Base-by-base conservation (phyloP, 768 basidiomycete genomes). In the Suillus tomentosus region DNA sequence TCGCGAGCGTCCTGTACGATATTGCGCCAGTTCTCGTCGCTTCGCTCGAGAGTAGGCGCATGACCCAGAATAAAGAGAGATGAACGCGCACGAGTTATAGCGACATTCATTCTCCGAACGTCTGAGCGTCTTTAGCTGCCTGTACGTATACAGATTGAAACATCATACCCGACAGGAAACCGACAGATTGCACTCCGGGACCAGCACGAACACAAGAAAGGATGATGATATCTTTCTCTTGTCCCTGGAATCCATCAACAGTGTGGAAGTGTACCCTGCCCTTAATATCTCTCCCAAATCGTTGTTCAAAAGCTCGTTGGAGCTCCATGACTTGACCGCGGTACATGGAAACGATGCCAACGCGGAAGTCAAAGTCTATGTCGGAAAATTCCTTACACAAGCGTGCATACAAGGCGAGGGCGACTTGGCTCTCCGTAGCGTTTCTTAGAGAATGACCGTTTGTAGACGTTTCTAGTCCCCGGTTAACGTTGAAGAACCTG, bases 181-280 rank as follows among this genome's bases (percentile, higher is more conserved):
- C 97, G 62, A 99, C 86, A 0, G 80, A 85, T 63, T 85, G 83
- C 22, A 94, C 75, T n/a, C 91, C 89, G 19, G 92, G 88, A 6
- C 97, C 95, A 11, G 95, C 92, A 66, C 97, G 87, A 22, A 99
- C 97, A 73, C 95, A 97, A 3, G 97, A 99, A 22, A 99, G 82
- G 68, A 99, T 98, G 77, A 99, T 96, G 61, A 99, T 86, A 69
- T 96, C 94, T 74, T 99, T 99, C 76, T 99, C 97, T 79, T 99
- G 97, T 56, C 97, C 97, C 61, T 99, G 97, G 72, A 99, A 99
- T 11, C 96, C 97, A 76, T 99, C 96, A 45, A 99, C 96, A 0
- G 97, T 99, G 73, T 97, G 92, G 79, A 99, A 98, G 71, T 96
- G 91, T 45, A 99, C 86, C 50, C 83, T 86, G 39, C 82, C 81